Percentiles rank a stretch among this genome's conserved stretches.
phyloP scores from a whole-genome alignment of 2,329 filamentous ascomycete genomes.

The Corniculantispora saksenae region DNA sequence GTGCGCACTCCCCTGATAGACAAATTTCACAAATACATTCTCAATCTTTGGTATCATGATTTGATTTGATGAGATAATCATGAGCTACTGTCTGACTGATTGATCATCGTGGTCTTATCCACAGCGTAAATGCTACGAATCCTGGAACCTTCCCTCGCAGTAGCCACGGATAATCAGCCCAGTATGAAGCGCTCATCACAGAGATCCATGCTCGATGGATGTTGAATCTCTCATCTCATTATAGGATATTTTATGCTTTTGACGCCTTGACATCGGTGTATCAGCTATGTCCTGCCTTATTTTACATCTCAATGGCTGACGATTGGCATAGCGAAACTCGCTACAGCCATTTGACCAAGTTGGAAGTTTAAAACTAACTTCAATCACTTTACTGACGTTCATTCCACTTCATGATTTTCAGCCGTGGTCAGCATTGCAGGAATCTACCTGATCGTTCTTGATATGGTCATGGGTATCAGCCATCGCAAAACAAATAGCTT shows the following conservation, averaged over 20 bases:
- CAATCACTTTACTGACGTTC: neutral
- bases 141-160: neutral
- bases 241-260: neutral
- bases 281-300: neutral
- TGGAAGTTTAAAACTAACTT: neutral
- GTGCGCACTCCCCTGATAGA: neutral
- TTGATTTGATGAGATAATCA: too few species aligned
- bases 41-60: too few species aligned
- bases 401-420: neutral
- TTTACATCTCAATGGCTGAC: neutral
- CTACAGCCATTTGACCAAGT: neutral
- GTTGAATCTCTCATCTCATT: neutral
- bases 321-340: neutral
- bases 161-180: neutral
- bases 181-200: neutral
- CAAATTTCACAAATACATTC: neutral
- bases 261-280: neutral
- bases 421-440: neutral
- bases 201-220: neutral
- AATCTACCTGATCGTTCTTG: neutral
- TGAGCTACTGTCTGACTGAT: neutral
- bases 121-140: neutral
- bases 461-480: too few species aligned
- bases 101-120: neutral
- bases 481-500: too few species aligned